Conservation (phyloP, 2,329 filamentous ascomycete species). For the Claviceps purpurea region DNA sequence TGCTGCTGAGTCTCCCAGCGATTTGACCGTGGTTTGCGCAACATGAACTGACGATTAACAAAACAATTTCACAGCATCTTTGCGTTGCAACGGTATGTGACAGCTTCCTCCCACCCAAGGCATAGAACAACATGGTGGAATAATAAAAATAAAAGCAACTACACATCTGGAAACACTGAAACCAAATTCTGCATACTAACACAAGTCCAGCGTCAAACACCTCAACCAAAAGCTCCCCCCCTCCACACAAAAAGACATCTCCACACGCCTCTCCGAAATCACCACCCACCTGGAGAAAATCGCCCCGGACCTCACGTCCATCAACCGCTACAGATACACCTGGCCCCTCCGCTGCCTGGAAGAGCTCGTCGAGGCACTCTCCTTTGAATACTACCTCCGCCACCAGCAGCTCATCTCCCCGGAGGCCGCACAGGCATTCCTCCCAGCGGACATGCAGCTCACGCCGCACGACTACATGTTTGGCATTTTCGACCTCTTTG, state of each 20-base stretch:
- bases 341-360: conserved; percentile 74
- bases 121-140: not conserved
- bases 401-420: conserved; percentile 61
- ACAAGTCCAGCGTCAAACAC: conserved; percentile 44
- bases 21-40: not conserved
- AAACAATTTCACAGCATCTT: conserved; percentile 20
- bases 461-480: conserved; percentile 78
- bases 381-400: conserved; percentile 77
- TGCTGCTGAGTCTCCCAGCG: too few species aligned
- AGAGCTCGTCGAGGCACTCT: conserved; percentile 85
- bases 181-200: not conserved
- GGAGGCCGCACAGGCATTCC: conserved; percentile 39
- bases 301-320: conserved; percentile 57
- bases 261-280: conserved; percentile 59
- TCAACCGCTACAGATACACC: conserved; percentile 75
- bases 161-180: too few species aligned
- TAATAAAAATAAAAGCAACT: not conserved
- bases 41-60: not conserved
- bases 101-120: too few species aligned
- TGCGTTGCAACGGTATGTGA: conserved; percentile 23
- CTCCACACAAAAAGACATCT: conserved; percentile 56
- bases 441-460: conserved; percentile 45
- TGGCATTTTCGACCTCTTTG: conserved; percentile 85
- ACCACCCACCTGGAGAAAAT: conserved; percentile 53
- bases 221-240: conserved; percentile 50